Evolutionary conservation across 2,329 filamentous ascomycete species (phyloP), one percentile per base, ranked within the genome.

Genomic region (Monascus ruber): DNA sequence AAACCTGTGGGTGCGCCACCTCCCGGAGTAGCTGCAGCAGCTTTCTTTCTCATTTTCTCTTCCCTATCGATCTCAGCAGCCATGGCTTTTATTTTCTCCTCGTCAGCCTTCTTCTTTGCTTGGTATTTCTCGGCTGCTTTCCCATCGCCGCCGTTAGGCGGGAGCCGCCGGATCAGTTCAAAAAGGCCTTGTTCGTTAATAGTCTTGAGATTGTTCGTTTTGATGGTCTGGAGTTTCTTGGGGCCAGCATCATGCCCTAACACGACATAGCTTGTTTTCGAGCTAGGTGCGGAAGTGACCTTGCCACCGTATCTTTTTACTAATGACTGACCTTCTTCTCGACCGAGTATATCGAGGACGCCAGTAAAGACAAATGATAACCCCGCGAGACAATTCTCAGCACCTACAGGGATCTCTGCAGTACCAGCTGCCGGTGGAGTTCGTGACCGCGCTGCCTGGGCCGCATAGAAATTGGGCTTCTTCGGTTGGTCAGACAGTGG

Each of bases 281-380:
- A 83, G 57, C 89, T 96, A 17, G 93, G 91, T 4, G 78, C 81
- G 6, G 70, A 72, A 6, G 83, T 94, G 24, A 94, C 80, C 63
- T 94, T 96, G 38, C 91, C 91, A 33, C 91, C 93, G 59, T 95
- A 93, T 45, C 81, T 79, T 61, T 98, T 98, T 41, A 96, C 85
- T 11, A 98, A 69, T 33, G 76, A 79, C 48, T 88, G 81, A 1
- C 78, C 89, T 51, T 94, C 87, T 5, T 94, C 87, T 44, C 91
- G 79, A 34, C 83, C 80, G 41, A 96, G 75, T 0, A 76, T 80
- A 44, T 84, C 76, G 31, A 96, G 69, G 24, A 95, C 73, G 24
- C 91, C 91, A 0, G 93, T 98, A 53, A 98, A 98, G 26, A 98
- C 91, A 55, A 98, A 98, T 0, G 79, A 83, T 40, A 96, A 71